Evolutionary conservation across 208 protist species (phyloP), one percentile per base, ranked within the genome.

Genomic region (Tritrichomonas foetus): DNA sequence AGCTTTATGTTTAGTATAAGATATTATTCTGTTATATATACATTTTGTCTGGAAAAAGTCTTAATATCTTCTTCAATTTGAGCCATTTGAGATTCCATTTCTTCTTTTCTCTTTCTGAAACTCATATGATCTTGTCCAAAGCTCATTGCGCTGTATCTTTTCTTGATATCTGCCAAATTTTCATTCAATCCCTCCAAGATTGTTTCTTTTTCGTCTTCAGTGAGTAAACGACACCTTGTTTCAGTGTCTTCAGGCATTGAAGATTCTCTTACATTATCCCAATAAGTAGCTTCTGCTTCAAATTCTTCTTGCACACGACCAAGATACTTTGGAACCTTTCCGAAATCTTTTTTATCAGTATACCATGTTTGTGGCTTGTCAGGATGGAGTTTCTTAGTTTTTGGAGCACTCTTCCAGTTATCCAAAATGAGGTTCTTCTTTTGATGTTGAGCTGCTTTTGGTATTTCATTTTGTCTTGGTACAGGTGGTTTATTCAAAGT

Each of bases 401-500:
- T 82, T 30, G 74, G 74, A 36, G 74, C 74, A 14, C 27, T 14
- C 25, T 82, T 82, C 74, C 74, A 82, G 74, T 82, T 82, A 14
- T 82, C 74, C 20, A 82, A 41, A 30, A 82, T 50, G 41, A 33
- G 50, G 25, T 82, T 82, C 9, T 25, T 3, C 41, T 82, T 82
- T 44, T 22, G 30, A 9, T 36, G 33, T 11, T 44, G 13, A 20
- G n/a, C 27, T 8, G 3, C 11, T 82, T 82, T 82, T 22, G 33
- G 74, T 53, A 50, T 50, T 53, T 50, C 14, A 9, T 36, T 82
- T 20, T 25, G n/a, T n/a, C 41, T 82, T 82, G 74, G 74, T 50
- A 82, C 74, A n/a, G 74, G 74, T 82, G 74, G 74, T 13, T 82
- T 82, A n/a, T 82, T 82, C 25, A 82, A 44, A 9, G n/a, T 36